A percentile compares a stretch with the other conserved stretches of the same genome.
These are phyloP conservation scores for Hericium erinaceus DNA, from an alignment of 768 basidiomycete species.

Conservation along the genomic window DNA sequence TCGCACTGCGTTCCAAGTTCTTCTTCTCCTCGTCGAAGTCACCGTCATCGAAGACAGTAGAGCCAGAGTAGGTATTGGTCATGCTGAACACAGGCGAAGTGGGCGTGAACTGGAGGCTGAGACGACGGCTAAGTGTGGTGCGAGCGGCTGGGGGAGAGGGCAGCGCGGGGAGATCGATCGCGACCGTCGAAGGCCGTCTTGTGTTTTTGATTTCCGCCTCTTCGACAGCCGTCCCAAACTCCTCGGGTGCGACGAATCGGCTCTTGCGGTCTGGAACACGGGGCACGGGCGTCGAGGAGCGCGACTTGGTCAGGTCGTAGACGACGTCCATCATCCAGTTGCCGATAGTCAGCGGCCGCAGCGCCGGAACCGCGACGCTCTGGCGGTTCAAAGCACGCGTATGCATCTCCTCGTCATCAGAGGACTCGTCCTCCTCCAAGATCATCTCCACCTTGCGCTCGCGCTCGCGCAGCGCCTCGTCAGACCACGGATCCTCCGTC, in stretches of 20 bases:
- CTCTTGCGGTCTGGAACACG: constrained; percentile 21
- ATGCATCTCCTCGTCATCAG: constrained; percentile 17
- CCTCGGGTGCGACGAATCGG: constrained; percentile 28
- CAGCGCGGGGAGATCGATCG: constrained; percentile 25
- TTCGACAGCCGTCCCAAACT: constrained; percentile 9
- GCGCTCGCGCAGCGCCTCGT: constrained; percentile 20
- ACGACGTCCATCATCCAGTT: constrained; percentile 84
- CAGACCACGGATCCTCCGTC: constrained; percentile 21
- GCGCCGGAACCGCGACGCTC: constrained; percentile 30
- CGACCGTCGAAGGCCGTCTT: constrained; percentile 30
- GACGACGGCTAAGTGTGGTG: constrained; percentile 28
- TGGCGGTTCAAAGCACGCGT: constrained; percentile 27
- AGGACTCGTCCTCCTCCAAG: constrained; percentile 36
- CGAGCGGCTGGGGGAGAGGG: constrained; percentile 25
- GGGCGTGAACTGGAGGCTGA: constrained; percentile 63
- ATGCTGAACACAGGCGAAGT: constrained; percentile 21
- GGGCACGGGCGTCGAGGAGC: constrained; percentile 17
- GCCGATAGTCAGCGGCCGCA: constrained; percentile 55
- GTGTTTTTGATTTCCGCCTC: constrained; percentile 8
- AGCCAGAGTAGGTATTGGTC: constrained; percentile 23
- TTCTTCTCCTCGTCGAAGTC: constrained; percentile 38
- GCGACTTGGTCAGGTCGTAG: constrained; percentile 45
- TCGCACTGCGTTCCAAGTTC: constrained; percentile 14
- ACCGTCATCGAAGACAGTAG: constrained; percentile 24
- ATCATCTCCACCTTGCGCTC: constrained; percentile 38